Percentiles rank a stretch among this genome's conserved stretches.
Evolutionary conservation across 768 basidiomycete genomes (phyloP).

Genomic region (Dentipellis fragilis): DNA sequence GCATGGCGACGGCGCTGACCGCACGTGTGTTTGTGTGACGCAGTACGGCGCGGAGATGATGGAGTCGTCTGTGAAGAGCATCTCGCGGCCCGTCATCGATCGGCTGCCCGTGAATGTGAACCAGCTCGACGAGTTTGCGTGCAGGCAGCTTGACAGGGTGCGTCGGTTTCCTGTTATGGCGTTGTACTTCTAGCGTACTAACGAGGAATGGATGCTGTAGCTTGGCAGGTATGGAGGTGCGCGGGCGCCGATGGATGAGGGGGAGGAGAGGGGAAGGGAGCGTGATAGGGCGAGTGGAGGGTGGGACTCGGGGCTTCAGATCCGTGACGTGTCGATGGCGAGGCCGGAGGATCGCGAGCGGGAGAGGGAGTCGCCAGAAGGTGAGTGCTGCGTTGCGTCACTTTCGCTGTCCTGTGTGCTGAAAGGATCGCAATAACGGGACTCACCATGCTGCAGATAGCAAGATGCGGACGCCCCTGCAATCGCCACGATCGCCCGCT

Average conservation of each 20-base stretch:
- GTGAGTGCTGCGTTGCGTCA: background rate
- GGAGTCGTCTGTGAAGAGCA: constrained; percentile 72
- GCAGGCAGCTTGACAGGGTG: constrained; percentile 77
- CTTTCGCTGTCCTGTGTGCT: background rate
- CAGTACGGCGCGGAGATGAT: constrained; percentile 86
- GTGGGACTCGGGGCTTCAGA: constrained; percentile 6
- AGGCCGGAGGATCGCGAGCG: constrained; percentile 1
- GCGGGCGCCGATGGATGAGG: constrained; percentile 3
- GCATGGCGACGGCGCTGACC: no score
- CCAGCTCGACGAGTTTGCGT: constrained; percentile 81
- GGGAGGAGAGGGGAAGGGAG: constrained; percentile 5
- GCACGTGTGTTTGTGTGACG: no score
- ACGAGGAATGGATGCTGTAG: background rate
- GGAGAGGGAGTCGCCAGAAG: constrained; percentile 1
- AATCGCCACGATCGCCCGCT: constrained; percentile 1
- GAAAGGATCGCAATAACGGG: no score
- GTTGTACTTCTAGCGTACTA: background rate
- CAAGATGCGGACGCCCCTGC: background rate
- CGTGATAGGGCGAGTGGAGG: constrained; percentile 6
- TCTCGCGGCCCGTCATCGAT: constrained; percentile 75
- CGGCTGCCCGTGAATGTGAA: constrained; percentile 51
- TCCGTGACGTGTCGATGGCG: constrained; percentile 12
- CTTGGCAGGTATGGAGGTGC: constrained; percentile 8
- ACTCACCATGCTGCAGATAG: background rate
- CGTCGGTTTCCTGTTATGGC: constrained; percentile 19